Base-by-base conservation (phyloP, 148 eudicot genomes). In the Diospyros lotus region DNA sequence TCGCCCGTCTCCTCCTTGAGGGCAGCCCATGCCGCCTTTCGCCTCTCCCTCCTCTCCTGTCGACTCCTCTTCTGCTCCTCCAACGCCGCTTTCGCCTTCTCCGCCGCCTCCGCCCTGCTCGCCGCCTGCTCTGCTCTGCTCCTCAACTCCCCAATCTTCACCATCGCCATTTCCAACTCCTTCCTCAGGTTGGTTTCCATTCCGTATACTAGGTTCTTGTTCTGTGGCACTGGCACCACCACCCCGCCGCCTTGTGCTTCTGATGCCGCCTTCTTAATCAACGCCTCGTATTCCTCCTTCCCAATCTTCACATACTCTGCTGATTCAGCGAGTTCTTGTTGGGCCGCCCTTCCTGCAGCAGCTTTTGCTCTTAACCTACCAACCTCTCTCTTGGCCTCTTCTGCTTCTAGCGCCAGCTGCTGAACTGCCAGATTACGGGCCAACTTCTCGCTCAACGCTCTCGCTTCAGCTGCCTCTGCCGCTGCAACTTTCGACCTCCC, bases 31-130 rank as follows among this genome's bases (percentile, higher is more conserved):
- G 81, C 86, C 1, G 83, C 84, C 75, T 69, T 75, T 64, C 81
- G 50, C 69, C 58, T 77, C 39, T 77, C 79, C 59, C 62, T 78
- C 3, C 50, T 71, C 66, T 77, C 81, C 58, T 40, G 73, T 69
- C 79, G 54, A 67, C 55, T 75, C 81, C 54, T 80, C 38, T 61
- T 68, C 72, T 75, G 61, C 9, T 75, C 83, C 77, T 80, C 86
- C 10, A 80, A 73, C 9, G 15, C 74, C 2, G 64, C 72, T 50
- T 80, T 84, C 9, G 68, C 77, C 56, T 58, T 80, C 75, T 84
- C 86, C 3, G 86, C 86, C 51, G 65, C 79, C 58, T 75, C 81
- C 4, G 86, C 86, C 28, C 86, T 67, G 74, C 77, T 77, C 15
- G 45, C 55, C 0, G 86, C 86, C 58, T 84, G 83, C 58, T 77